Evolutionary conservation across 768 basidiomycete genomes (phyloP).

Genomic region (Dentipellis sp.): DNA sequence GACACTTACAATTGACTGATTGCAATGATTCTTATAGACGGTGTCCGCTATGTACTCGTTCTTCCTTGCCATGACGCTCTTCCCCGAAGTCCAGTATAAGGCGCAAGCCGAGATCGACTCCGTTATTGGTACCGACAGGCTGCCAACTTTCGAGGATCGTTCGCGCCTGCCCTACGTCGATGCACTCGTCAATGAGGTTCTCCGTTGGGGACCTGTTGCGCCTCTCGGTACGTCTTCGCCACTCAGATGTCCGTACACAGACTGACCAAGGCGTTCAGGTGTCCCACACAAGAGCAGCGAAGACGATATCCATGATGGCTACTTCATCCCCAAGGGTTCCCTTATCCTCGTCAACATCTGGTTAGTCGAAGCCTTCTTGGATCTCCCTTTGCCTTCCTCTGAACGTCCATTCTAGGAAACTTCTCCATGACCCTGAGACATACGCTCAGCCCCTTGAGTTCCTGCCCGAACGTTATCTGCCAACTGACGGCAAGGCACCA

Average conservation of each 20-base stretch:
- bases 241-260: not conserved
- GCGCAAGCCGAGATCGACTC: slow-evolving; percentile 21
- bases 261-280: not conserved
- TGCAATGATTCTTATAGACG: slow-evolving; percentile 9
- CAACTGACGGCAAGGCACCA: not conserved
- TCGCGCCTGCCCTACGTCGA: not conserved
- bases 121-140: slow-evolving; percentile 8
- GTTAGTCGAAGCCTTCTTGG: not conserved
- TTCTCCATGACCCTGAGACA: not conserved
- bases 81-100: slow-evolving; percentile 17
- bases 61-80: slow-evolving; percentile 17
- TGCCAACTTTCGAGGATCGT: slow-evolving; percentile 15
- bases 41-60: slow-evolving; percentile 15
- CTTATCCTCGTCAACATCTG: not conserved
- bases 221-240: not conserved
- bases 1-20: not conserved
- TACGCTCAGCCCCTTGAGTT: not conserved
- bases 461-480: not conserved
- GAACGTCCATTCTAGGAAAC: not conserved
- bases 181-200: not conserved
- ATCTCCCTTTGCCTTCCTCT: not conserved
- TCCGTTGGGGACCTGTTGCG: not conserved
- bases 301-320: not conserved
- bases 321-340: not conserved
- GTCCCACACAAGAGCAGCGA: not conserved